Base-by-base conservation (phyloP, 2,329 filamentous ascomycete genomes). In the Fusarium mangiferae region DNA sequence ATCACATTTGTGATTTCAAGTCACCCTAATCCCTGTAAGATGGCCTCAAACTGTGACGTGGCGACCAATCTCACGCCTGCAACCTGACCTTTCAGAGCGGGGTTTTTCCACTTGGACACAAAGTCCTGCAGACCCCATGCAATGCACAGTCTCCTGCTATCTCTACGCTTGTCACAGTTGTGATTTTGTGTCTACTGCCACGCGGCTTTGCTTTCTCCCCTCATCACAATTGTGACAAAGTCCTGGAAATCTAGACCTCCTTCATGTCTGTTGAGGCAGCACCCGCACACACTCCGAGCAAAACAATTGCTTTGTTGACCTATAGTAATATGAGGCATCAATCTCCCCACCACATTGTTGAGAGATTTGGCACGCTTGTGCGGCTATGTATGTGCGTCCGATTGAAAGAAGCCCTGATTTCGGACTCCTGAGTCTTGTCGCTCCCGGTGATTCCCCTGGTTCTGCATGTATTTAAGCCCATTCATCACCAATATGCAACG, bases 11-110 rank as follows among this genome's bases (percentile, higher is more conserved):
- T 62, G 30, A 62, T 64, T 62, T 35, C 30, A 38, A 44, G 33
- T 15, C 13, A 33, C 12, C 22, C 56, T 44, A 48, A 51, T 62
- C 56, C 38, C 36, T 30, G 62, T 18, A 30, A 7, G 62, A 14
- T 38, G 62, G 57, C 45, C 57, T 62, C 57, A 45, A 62, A 39
- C 35, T 9, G 26, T 52, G 45, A 62, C 62, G 62, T 62, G 62
- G 30, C 56, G 24, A 15, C 39, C 57, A 62, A 52, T 62, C 57
- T 65, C 17, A 28, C 22, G 13, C 33, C 26, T 24, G 35, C 7
- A 38, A 35, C n/a, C 45, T 60, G 24, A 55, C 5, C 33, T 33
- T 9, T n/a, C 20, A 36, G 14, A 45, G 57, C 62, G 33, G 62
- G 57, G 45, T 12, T 65, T 38, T 62, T 35, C 26, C 12, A 45